Evolutionary conservation across 441 rosid species (phyloP), one percentile per base, ranked within the genome.

Genomic region (Jatropha podagrica): DNA sequence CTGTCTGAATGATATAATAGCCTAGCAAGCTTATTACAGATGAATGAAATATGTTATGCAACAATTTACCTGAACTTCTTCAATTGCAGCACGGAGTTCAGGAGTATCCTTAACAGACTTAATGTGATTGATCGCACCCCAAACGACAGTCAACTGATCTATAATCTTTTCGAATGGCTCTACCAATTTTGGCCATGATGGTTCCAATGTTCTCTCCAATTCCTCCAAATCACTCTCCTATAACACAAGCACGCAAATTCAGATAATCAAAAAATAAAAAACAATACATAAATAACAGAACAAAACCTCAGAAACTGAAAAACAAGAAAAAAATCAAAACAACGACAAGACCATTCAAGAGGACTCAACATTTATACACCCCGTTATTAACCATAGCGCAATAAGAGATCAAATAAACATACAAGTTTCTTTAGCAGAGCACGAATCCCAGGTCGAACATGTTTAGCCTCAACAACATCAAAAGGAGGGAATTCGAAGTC

Each of bases 11-110:
- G 73, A 27, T 18, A 23, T 10, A 23, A 44, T 7, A n/a, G 62
- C 55, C 38, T 23, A 58, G 14, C 12, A 10, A 32, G 2, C 32
- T 32, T 32, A 32, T 32, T 32, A 32, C 1, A 32, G 32, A 32
- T 32, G 32, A 32, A 32, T 32, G 41, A 27, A 15, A 61, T 4
- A 8, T 27, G 17, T n/a, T 40, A 49, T 0, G 10, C 6, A 58
- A 23, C n/a, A 73, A 73, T 59, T 32, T 55, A 91, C 97, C 89
- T 94, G 98, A 76, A 94, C 97, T 76, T 94, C 95, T 83, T 91
- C 96, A 56, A 94, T 88, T 18, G 98, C 96, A 75, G 96, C 79
- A 80, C 98, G 93, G 64, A 92, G 92, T 81, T 94, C 97, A n/a
- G 88, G 65, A 0, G 92, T 82, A 74, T 94, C 97, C 86, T 89